A percentile compares a stretch with the other conserved stretches of the same genome.
phyloP scores from a whole-genome alignment of 768 basidiomycete species.

The Dacryopinax spathularia region DNA sequence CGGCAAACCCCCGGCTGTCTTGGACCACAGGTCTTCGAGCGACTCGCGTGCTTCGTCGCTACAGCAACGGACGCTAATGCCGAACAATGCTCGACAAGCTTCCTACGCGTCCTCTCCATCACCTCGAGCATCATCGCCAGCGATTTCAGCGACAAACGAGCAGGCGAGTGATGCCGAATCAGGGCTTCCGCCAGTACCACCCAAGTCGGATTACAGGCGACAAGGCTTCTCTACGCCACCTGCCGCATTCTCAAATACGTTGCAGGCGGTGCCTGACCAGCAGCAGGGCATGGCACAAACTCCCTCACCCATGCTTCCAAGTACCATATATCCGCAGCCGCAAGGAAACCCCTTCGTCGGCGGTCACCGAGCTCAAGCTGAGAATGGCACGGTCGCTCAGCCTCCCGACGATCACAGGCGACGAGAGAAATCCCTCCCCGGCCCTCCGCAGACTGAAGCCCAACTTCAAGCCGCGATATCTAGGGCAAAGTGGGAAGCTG shows the following conservation, averaged over 20 bases:
- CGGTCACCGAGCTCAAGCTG: background rate
- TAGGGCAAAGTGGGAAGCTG: background rate
- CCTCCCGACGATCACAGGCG: background rate
- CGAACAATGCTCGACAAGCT: background rate
- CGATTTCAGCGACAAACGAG: background rate
- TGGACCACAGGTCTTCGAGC: background rate
- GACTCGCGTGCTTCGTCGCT: background rate
- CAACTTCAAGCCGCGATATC: background rate
- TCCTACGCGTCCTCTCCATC: background rate
- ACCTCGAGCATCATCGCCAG: background rate
- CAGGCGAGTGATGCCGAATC: background rate
- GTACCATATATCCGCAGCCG: background rate
- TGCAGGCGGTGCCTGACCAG: background rate
- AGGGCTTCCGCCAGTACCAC: background rate
- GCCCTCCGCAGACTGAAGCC: background rate
- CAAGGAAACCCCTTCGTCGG: background rate
- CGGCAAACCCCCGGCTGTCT: background rate
- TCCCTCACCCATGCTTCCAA: background rate
- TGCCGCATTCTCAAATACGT: background rate
- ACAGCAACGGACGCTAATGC: background rate
- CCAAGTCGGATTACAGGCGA: background rate
- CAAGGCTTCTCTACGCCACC: background rate
- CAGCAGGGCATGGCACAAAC: background rate
- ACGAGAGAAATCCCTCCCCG: background rate
- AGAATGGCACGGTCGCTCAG: too few relatives aligned